Evolutionary conservation across 1,284 basidiomycete species (phyloP), one percentile per base, ranked within the genome.

Genomic region (Cerrena zonata): DNA sequence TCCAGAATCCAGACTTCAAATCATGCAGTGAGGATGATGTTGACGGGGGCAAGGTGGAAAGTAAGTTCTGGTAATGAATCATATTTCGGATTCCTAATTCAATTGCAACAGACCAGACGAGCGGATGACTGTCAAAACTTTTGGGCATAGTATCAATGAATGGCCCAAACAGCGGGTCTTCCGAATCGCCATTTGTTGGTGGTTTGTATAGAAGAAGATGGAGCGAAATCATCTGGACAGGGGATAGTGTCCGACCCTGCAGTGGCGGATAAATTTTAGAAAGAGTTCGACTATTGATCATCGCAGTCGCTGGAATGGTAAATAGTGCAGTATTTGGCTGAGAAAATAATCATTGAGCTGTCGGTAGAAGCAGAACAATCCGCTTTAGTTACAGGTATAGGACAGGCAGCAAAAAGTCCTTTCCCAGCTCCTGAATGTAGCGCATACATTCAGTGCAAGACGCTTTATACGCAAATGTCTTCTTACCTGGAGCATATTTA

Each of bases 141-240:
- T 64, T 62, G 2, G 91, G 91, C 15, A 94, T 68, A 0, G 80
- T 76, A 1, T 82, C 81, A 48, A 94, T 82, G 61, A 91, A 94
- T 2, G 83, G 79, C 21, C 82, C 80, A 68, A 88, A 93, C n/a
- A 65, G 62, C 52, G 77, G 72, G 57, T 90, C 82, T 19, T 53
- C 51, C 26, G 79, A 82, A 13, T 70, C 69, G 5, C 61, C 53
- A 11, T 65, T 61, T 37, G 51, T 54, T 12, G 45, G 23, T 2
- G 61, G 69, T 44, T 58, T 61, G 51, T 69, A 58, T 15, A 79
- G 63, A n/a, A 72, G 64, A 11, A 81, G 62, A 62, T 80, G 76
- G 21, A 81, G 57, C 0, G 77, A 72, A 12, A 82, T 67, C 2
- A 78, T 61, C 55, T 81, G 79, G 0, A 75, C 77, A 7, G 83